These are phyloP conservation scores for Achlya hypogyna DNA, from an alignment of 352 stramenopile species.

Conservation along the genomic window DNA sequence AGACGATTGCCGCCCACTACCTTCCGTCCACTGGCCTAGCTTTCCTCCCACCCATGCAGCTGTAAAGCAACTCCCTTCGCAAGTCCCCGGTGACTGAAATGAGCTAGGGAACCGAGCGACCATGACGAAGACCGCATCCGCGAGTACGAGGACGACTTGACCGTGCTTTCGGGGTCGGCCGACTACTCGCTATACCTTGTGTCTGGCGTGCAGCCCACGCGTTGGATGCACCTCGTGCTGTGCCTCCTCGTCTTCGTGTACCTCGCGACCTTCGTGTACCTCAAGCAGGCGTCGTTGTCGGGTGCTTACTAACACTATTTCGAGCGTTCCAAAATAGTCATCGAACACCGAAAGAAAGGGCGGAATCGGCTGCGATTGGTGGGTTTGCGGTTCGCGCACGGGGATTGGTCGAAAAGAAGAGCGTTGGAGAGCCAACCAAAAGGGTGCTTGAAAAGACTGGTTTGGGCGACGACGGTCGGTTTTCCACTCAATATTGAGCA, in stretches of 20 bases:
- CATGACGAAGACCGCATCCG: not conserved
- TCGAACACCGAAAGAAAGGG: too few relatives aligned
- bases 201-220: not conserved
- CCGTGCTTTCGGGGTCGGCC: not conserved
- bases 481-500: slow-evolving; percentile 11
- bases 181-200: slow-evolving; percentile 9
- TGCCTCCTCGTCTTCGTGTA: not conserved
- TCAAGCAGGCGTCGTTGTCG: not conserved
- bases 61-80: too few relatives aligned
- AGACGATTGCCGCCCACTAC: not conserved
- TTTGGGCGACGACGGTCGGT: not conserved
- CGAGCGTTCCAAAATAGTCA: too few relatives aligned
- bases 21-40: not conserved
- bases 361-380: not conserved
- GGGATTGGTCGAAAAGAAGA: not conserved
- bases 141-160: not conserved
- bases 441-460: slow-evolving; percentile 10
- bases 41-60: not conserved
- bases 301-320: not conserved
- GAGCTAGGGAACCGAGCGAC: not conserved
- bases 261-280: not conserved
- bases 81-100: too few relatives aligned
- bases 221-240: not conserved
- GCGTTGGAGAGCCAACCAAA: slow-evolving; percentile 16
- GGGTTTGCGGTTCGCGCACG: not conserved